Evolutionary conservation across 176 grass and related monocot genomes (phyloP).

Genomic region (Oryza punctata): DNA sequence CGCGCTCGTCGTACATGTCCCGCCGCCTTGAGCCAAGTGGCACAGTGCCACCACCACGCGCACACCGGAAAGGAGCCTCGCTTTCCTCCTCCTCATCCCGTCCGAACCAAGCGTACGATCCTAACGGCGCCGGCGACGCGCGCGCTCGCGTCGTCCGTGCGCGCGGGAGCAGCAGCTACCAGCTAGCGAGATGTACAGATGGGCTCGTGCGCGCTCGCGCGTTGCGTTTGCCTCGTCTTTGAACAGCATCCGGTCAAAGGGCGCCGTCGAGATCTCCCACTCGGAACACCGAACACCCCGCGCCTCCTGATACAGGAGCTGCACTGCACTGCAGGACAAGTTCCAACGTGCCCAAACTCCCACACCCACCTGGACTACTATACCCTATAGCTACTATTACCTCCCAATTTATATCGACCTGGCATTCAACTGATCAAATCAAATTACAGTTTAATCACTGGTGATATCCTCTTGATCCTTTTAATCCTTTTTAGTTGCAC

Average conservation of each 20-base stretch:
- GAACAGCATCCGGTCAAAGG: conserved; percentile 52
- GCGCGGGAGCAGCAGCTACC: not conserved
- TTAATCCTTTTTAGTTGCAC: not conserved
- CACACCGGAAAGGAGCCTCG: not conserved
- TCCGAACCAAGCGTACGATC: no score
- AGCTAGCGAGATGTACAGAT: not conserved
- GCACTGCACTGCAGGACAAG: conserved; percentile 35
- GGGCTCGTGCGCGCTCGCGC: not conserved
- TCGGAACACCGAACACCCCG: not conserved
- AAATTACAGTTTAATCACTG: not conserved
- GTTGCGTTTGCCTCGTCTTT: conserved; percentile 11
- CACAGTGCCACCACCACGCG: conserved; percentile 23
- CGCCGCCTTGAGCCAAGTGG: conserved; percentile 56
- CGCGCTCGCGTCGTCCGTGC: no score
- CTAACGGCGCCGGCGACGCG: no score
- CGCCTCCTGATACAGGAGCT: conserved; percentile 28
- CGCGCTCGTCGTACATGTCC: not conserved
- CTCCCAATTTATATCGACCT: conserved; percentile 34
- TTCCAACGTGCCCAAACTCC: conserved; percentile 67
- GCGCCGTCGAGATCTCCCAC: conserved; percentile 39
- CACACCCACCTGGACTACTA: conserved; percentile 37
- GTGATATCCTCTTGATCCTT: not conserved
- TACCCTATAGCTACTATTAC: not conserved
- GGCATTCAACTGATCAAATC: not conserved
- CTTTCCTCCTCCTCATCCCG: not conserved